Percentiles rank a stretch among this genome's conserved stretches.
Conservation (phyloP, 1,139 yeast species). For the Hemisphaericaspora xylanilytica region DNA sequence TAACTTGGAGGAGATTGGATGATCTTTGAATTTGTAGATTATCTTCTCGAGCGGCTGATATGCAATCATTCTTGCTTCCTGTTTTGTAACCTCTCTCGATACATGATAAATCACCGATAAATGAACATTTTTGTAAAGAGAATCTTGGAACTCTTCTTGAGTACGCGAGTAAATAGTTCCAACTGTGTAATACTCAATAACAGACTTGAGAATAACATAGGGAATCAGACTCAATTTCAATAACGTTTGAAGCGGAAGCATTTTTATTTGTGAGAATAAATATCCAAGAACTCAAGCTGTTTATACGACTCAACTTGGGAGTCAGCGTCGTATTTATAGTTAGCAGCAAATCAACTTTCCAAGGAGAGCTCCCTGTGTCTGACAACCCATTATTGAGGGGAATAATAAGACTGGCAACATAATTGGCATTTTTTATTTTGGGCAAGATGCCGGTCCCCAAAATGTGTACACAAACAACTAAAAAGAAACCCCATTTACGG, state of each 20-base stretch:
- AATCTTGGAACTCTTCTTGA: constrained; percentile 25
- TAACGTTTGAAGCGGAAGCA: background rate
- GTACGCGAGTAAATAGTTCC: constrained; percentile 31
- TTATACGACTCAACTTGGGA: no score
- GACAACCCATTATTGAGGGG: no score
- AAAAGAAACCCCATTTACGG: no score
- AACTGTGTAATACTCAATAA: constrained; percentile 24
- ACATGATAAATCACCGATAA: constrained; percentile 25
- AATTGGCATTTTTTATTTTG: no score
- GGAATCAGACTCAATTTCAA: constrained; percentile 17
- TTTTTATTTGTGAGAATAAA: no score
- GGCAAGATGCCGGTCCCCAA: no score
- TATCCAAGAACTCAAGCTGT: no score
- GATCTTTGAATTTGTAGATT: constrained; percentile 2
- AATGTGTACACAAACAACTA: no score
- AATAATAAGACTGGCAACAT: no score
- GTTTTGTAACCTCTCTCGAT: constrained; percentile 16
- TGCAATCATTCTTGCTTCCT: constrained; percentile 8
- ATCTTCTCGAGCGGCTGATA: constrained; percentile 11
- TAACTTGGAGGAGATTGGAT: constrained; percentile 10
- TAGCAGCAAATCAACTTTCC: no score
- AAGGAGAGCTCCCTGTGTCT: no score
- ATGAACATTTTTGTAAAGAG: constrained; percentile 28
- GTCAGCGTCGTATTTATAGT: no score
- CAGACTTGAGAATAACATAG: constrained; percentile 17